Base-by-base conservation (phyloP, 805 yeast genomes). In the Wickerhamomyces tratensis region DNA sequence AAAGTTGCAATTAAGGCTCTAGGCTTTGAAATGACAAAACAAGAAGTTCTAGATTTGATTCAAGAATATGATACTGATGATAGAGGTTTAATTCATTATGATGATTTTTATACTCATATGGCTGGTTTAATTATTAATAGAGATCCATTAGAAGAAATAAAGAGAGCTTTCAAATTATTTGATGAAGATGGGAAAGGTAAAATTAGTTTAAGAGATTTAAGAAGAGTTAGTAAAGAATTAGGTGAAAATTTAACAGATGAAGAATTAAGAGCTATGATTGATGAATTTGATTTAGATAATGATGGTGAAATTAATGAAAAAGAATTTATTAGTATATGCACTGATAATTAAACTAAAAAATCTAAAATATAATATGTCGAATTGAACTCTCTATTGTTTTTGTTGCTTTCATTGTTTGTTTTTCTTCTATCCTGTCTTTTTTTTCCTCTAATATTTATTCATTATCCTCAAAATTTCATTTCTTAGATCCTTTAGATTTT, bases 241-340 rank as follows among this genome's bases (percentile, higher is more conserved):
- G 97, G 96, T 3, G 98, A 93, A 61, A 85, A 82, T 52, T 66
- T 93, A 44, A 80, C 86, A 6, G 99, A 93, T 51, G 96, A 87
- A 45, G 98, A 93, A 57, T 68, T 93, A 41, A 74, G 85, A 50
- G 97, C 97, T 5, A 93, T 93, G 98, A 93, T 93, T 49, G 96
- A 89, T 47, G 98, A 91, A 61, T 93, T 93, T 58, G 99, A 93
- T 64, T 65, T 89, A 41, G 97, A 93, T 59, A 95, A 86, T 43
- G 98, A 93, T 61, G 98, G 98, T 40, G 96, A 86, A 50, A 89
- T 53, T 40, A 82, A 82, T 56, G 94, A 86, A 56, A 86, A 86
- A 48, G 97, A 89, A 64, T 88, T 89, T 57, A 85, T 87, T 46
- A 84, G 84, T 45, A 86, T 88, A 36, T 87, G 96, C 60, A 79